Evolutionary conservation across 2,329 filamentous ascomycete species (phyloP).

Genomic region (Diplodia intermedia): DNA sequence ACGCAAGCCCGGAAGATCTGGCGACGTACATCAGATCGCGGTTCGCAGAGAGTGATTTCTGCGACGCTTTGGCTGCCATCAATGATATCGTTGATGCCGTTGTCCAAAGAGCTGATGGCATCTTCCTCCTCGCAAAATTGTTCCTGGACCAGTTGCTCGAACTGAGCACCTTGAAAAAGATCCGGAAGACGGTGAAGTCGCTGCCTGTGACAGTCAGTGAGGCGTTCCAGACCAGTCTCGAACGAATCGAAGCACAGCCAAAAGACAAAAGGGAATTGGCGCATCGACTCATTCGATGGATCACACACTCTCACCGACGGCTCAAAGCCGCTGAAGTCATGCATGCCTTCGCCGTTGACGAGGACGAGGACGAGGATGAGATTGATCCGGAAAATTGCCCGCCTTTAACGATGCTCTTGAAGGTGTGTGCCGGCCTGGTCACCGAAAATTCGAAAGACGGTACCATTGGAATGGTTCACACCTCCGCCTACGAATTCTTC

Average conservation of each 20-base stretch:
- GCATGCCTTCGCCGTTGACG: not conserved
- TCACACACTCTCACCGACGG: not conserved
- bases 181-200: not conserved
- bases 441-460: not conserved
- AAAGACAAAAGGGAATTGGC: not conserved
- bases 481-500: not conserved
- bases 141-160: not conserved
- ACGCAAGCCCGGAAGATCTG: not conserved
- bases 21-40: not conserved
- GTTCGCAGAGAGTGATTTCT: not conserved
- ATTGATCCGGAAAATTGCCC: not conserved
- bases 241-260: not conserved
- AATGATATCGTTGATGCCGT: not conserved
- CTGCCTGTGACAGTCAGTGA: not conserved
- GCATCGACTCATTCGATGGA: not conserved
- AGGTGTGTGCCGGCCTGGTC: constrained; percentile 2
- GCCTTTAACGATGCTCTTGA: not conserved
- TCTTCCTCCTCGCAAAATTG: not conserved
- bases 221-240: not conserved
- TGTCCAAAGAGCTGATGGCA: not conserved
- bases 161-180: not conserved
- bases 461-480: not conserved
- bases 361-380: not conserved
- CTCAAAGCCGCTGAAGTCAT: not conserved
- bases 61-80: not conserved